Percentiles rank a stretch among this genome's conserved stretches.
These are phyloP conservation scores for Haematococcus lacustris DNA, from an alignment of 139 green algal species.

Conservation along the genomic window DNA sequence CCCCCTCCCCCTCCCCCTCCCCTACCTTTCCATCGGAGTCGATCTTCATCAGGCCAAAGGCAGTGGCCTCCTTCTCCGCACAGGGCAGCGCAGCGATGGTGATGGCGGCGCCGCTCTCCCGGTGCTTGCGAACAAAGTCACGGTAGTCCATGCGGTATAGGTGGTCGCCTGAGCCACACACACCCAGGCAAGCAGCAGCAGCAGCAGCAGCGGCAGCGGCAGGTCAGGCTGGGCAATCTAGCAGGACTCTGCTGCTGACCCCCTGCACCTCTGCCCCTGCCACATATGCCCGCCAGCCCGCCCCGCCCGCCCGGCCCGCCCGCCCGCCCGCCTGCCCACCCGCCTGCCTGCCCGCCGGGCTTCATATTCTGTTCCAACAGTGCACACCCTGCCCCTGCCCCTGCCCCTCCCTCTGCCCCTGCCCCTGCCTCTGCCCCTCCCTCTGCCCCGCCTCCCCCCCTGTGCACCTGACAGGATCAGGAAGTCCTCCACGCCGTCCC, in stretches of 20 bases:
- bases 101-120: slow-evolving; percentile 84
- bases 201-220: neutral
- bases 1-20: no score
- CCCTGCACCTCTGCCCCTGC: no score
- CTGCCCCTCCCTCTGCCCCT: neutral
- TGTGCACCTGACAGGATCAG: slow-evolving; percentile 90
- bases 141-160: slow-evolving; percentile 99
- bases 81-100: slow-evolving; percentile 95
- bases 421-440: neutral
- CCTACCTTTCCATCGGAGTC: no score
- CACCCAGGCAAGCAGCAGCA: no score
- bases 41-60: slow-evolving; percentile 99
- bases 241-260: no score
- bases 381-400: neutral
- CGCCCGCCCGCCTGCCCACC: no score
- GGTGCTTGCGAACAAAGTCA: slow-evolving; percentile 90
- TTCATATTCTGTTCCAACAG: neutral
- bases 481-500: slow-evolving; percentile 90
- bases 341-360: no score
- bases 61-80: slow-evolving; percentile 76
- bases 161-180: slow-evolving; percentile 96
- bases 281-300: no score
- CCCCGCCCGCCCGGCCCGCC: no score
- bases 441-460: neutral
- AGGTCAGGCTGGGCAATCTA: neutral